phyloP scores from a whole-genome alignment of 768 basidiomycete species.

The Mycena polygramma region DNA sequence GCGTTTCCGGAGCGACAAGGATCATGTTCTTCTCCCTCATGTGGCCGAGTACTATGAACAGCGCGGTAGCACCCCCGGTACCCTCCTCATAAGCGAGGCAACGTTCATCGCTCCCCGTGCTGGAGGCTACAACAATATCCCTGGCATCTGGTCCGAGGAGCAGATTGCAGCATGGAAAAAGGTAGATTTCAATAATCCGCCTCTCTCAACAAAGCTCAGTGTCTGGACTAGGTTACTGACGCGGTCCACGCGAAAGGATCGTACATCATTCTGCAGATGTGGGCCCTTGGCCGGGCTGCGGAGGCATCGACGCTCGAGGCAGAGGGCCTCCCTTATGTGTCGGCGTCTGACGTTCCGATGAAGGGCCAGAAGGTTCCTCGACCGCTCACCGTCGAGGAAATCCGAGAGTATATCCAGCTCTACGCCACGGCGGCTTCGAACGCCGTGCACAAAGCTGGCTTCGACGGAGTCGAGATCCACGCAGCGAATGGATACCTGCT shows the following conservation, averaged over 20 bases:
- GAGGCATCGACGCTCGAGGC: slow-evolving; percentile 39
- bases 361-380: slow-evolving; percentile 35
- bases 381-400: slow-evolving; percentile 49
- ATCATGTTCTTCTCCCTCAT: slow-evolving; percentile 48
- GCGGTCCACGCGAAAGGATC: slow-evolving; percentile 39
- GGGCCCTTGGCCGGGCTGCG: slow-evolving; percentile 60
- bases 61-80: slow-evolving; percentile 43
- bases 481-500: slow-evolving; percentile 50
- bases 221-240: slow-evolving; percentile 24
- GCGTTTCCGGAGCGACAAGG: slow-evolving; percentile 50
- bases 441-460: slow-evolving; percentile 62
- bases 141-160: slow-evolving; percentile 57
- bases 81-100: slow-evolving; percentile 54
- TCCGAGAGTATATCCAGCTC: slow-evolving; percentile 50
- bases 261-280: slow-evolving; percentile 60
- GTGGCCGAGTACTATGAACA: slow-evolving; percentile 47
- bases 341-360: slow-evolving; percentile 40
- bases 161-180: slow-evolving; percentile 63
- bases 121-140: slow-evolving; percentile 48
- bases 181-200: slow-evolving; percentile 37
- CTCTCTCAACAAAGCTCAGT: neutral
- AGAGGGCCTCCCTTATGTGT: slow-evolving; percentile 45
- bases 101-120: slow-evolving; percentile 49
- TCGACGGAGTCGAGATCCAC: slow-evolving; percentile 68
- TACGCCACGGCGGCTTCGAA: slow-evolving; percentile 61